Percentiles rank a stretch among this genome's conserved stretches.
Conservation (phyloP, 495 filamentous ascomycete genomes). For the Paragyromitra xinjiangensis region DNA sequence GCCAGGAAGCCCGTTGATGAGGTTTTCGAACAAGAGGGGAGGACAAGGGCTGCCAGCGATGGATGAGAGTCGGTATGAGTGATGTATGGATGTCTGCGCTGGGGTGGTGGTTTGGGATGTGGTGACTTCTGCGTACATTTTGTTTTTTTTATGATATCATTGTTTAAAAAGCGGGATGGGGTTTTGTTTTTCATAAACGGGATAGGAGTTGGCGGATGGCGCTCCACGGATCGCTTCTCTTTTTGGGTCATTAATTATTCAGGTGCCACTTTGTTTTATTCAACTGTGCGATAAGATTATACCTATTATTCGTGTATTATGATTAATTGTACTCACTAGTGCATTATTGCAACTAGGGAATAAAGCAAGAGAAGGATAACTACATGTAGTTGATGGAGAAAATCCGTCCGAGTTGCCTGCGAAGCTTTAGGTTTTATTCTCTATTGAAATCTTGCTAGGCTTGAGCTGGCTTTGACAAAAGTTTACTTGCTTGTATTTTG, state of each 20-base stretch:
- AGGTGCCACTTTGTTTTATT: constrained; percentile 14
- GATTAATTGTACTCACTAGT: neutral
- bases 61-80: constrained; percentile 35
- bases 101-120: neutral
- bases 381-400: too few relatives aligned
- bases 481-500: too few relatives aligned
- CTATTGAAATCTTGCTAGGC: too few relatives aligned
- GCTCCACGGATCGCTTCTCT: constrained; percentile 25
- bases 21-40: constrained; percentile 15
- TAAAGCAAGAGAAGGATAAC: neutral
- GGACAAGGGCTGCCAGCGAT: constrained; percentile 12
- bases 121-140: constrained; percentile 11
- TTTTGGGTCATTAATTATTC: constrained; percentile 34
- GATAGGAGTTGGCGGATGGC: constrained; percentile 24
- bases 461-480: too few relatives aligned
- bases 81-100: neutral
- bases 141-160: constrained; percentile 23
- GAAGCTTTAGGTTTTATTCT: too few relatives aligned
- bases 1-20: constrained; percentile 42
- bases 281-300: neutral
- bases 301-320: constrained; percentile 6
- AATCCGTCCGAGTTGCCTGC: too few relatives aligned
- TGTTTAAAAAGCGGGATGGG: constrained; percentile 35
- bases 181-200: constrained; percentile 16
- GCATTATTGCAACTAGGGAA: neutral